Percentiles rank a stretch among this genome's conserved stretches.
These are phyloP conservation scores for Diphasiastrum complanatum DNA, from an alignment of 83 land plant species.

Conservation along the genomic window DNA sequence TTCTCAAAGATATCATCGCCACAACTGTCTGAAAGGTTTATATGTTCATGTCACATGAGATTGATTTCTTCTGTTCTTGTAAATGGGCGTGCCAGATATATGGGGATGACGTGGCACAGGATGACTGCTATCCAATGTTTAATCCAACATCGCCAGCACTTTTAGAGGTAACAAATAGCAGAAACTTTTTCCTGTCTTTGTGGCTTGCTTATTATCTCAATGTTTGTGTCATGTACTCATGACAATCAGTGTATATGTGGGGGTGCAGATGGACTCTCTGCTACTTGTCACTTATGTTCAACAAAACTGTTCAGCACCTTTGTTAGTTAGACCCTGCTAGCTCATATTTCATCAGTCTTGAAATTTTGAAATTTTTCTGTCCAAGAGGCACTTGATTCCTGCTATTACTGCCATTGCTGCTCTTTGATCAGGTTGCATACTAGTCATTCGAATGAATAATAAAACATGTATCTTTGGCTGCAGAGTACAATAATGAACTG, in stretches of 20 bases:
- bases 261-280: no score
- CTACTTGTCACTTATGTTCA: no score
- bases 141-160: constrained; percentile 52
- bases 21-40: neutral
- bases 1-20: neutral
- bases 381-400: no score
- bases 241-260: no score
- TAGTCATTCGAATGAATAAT: no score
- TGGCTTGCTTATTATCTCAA: no score
- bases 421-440: neutral
- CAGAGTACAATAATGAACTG: constrained; percentile 15
- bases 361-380: no score
- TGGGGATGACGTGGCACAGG: constrained; percentile 69
- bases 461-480: neutral
- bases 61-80: neutral
- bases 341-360: neutral
- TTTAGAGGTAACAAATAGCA: constrained; percentile 42
- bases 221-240: no score
- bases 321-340: no score
- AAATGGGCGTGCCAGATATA: constrained; percentile 47
- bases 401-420: neutral
- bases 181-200: neutral
- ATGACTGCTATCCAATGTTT: constrained; percentile 93
- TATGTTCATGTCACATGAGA: neutral
- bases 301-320: no score